Evolutionary conservation across 352 stramenopile genomes (phyloP), one percentile per base, ranked within the genome.

Genomic region (Globisporangium lucens): DNA sequence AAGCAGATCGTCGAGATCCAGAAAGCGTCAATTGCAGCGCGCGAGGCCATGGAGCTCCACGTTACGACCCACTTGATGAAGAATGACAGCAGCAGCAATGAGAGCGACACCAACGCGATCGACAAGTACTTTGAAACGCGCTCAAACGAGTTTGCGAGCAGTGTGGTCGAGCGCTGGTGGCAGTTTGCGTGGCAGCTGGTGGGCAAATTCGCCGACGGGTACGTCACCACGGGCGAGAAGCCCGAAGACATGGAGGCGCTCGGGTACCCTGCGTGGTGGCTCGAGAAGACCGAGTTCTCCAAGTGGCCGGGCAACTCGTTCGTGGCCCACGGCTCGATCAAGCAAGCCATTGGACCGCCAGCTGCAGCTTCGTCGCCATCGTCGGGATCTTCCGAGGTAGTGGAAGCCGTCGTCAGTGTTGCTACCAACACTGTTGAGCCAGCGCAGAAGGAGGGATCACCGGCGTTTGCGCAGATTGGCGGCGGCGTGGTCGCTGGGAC

Each of bases 221-320:
- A 88, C 64, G 70, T 89, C 62, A 84, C 75, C 22, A 86, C 74
- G 0, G 81, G 81, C 38, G 81, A 89, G 56, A 38, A 62, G 8
- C 67, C 74, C 1, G 69, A 76, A 2, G 58, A 88, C 12, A 86
- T 86, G 75, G 57, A 63, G 9, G 68, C 71, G 27, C 78, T 71
- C 3, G 81, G 81, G 24, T 89, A 89, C 63, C 78, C 76, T 2
- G 67, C 71, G 52, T 86, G 73, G 77, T 87, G 77, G 75, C 71
- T 89, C 0, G 51, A 67, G 20, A 20, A 55, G 29, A 79, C 69
- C 3, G 71, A 86, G 35, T 89, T 75, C 63, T 56, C 69, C 20
- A 66, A 80, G 56, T 89, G 81, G 81, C 81, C 81, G 4, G 78
- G 77, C 6, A 62, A 77, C 17, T 77, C 75, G 41, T 82, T 82